Base-by-base conservation (phyloP, 2,329 filamentous ascomycete species). In the Purpureocillium lavendulum region DNA sequence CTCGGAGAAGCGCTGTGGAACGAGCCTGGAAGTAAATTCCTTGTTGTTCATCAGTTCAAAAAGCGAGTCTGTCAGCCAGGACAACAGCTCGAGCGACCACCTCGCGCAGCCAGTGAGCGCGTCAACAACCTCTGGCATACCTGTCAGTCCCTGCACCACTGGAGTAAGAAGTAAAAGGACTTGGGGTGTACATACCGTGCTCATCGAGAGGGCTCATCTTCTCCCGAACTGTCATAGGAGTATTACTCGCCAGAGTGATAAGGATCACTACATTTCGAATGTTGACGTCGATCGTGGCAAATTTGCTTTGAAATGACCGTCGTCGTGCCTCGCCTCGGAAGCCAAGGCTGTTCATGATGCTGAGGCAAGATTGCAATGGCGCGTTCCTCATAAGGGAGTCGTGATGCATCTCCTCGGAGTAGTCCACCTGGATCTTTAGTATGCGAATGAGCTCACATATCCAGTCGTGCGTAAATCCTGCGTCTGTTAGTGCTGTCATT, bases 321-420 rank as follows among this genome's bases (percentile, higher is more conserved):
- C 72, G 64, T 29, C 70, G 66, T 41, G 70, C 70, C 48, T 81
- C 77, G 12, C 80, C 81, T 33, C 70, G 73, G 55, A 84, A 89
- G 4, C 84, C 86, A 9, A 96, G 66, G 38, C 86, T 80, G 41
- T 85, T 82, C 54, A 94, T 80, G 21, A 92, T 77, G 52, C 86
- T 85, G 11, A 96, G 68, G 41, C 80, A 86, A 40, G 85, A 73
- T 44, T 87, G 83, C 34, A 96, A 73, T 29, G 80, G 71, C 3
- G 71, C 68, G 51, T 92, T 89, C 43, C 81, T 71, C 46, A 92
- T 75, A 28, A 94, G 66, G 42, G 80, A 71, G 55, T 90, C 81
- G 49, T 84, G 77, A 33, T 77, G 73, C 2, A 77, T 67, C 44
- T 94, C 86, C 36, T 85, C 75, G 0, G 87, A 84, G 54, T 89